A percentile compares a stretch with the other conserved stretches of the same genome.
These are phyloP conservation scores for Backusella circina DNA, from an alignment of 192 early-diverging fungal genomes.

Conservation along the genomic window DNA sequence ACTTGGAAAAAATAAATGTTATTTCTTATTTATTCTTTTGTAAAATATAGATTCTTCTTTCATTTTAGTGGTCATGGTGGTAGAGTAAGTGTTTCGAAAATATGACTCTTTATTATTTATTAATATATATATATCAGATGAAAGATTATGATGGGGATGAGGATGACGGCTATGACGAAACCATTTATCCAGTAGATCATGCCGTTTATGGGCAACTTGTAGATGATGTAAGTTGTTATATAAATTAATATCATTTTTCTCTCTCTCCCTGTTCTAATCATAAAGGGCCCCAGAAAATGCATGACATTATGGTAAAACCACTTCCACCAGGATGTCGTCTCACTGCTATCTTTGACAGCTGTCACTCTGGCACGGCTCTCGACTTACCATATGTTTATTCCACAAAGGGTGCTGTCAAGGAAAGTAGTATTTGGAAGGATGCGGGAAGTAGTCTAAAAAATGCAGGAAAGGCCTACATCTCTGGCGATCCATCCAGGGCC, in stretches of 20 bases:
- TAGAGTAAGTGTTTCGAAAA: constrained; percentile 17
- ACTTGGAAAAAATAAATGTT: neutral
- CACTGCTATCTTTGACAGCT: constrained; percentile 82
- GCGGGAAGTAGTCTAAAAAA: constrained; percentile 38
- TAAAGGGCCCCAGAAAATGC: constrained; percentile 59
- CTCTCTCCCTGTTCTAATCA: neutral
- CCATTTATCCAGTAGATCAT: constrained; percentile 65
- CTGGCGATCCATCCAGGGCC: constrained; percentile 39
- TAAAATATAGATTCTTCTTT: constrained; percentile 74
- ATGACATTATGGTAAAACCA: constrained; percentile 68
- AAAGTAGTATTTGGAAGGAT: constrained; percentile 36
- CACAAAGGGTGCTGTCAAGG: constrained; percentile 56
- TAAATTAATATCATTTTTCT: neutral
- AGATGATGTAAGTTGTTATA: constrained; percentile 53
- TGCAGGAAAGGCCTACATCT: constrained; percentile 44
- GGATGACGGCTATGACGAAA: constrained; percentile 76
- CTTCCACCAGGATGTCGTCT: constrained; percentile 59
- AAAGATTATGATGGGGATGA: constrained; percentile 66
- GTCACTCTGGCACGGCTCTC: constrained; percentile 78
- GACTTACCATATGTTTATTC: constrained; percentile 78
- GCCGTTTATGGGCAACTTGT: constrained; percentile 56
- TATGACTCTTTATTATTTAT: neutral
- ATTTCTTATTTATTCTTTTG: neutral
- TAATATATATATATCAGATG: constrained; percentile 16
- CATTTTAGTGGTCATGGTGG: constrained; percentile 80